Conservation (phyloP, 1,284 basidiomycete genomes). For the Irpex sp. region DNA sequence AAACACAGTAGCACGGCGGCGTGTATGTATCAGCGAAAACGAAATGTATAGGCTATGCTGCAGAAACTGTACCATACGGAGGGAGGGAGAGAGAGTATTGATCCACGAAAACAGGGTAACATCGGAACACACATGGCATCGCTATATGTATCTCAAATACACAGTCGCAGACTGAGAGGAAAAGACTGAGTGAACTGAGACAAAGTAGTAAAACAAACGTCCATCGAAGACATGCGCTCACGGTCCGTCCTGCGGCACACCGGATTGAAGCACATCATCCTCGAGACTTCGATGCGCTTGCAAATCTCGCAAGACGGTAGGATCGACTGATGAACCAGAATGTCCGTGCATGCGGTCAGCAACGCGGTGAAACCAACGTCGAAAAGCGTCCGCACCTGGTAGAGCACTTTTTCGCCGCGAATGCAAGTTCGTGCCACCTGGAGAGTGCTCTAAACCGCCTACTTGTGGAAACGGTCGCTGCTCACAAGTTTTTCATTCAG, state of each 20-base stretch:
- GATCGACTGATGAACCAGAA: slow-evolving; percentile 59
- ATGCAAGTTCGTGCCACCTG: slow-evolving; percentile 58
- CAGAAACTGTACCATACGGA: not conserved
- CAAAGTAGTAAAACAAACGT: not conserved
- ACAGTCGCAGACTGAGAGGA: slow-evolving; percentile 2
- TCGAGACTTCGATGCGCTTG: slow-evolving; percentile 85
- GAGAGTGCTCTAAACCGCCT: slow-evolving; percentile 45
- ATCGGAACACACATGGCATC: not conserved
- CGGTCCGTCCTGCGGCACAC: slow-evolving; percentile 14
- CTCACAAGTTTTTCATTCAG: slow-evolving; percentile 7
- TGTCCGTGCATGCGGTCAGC: slow-evolving; percentile 18
- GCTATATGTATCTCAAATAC: slow-evolving; percentile 4
- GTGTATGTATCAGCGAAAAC: not conserved
- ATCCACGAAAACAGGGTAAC: not conserved
- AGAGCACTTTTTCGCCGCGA: slow-evolving; percentile 83
- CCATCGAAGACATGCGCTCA: slow-evolving; percentile 2
- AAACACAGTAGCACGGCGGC: not conserved
- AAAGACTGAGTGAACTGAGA: not conserved
- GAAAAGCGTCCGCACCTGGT: slow-evolving; percentile 54
- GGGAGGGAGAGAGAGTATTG: not conserved
- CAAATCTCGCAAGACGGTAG: slow-evolving; percentile 82
- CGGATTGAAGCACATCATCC: slow-evolving; percentile 31
- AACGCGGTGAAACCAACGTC: slow-evolving; percentile 11
- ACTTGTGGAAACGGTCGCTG: slow-evolving; percentile 65
- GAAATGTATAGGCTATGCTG: not conserved